Percentiles rank a stretch among this genome's conserved stretches.
phyloP scores from a whole-genome alignment of 768 basidiomycete species.

The Mycena albidolilacea region DNA sequence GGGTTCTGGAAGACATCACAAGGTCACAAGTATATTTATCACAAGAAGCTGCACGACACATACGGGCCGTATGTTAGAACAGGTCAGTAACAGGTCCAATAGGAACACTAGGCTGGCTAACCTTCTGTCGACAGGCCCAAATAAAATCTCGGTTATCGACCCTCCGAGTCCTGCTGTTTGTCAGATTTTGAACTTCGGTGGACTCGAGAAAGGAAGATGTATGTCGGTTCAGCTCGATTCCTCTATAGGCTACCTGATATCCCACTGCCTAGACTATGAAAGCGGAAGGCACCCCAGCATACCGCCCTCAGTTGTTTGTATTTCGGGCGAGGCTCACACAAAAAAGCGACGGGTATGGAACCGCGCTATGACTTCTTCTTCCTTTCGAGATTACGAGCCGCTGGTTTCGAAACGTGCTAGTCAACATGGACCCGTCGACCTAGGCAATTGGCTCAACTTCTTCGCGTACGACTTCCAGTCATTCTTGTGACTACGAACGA shows the following conservation, averaged over 20 bases:
- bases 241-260: background rate
- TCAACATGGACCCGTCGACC: conserved; percentile 44
- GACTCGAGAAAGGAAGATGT: conserved; percentile 37
- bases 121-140: conserved; percentile 19
- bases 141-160: conserved; percentile 36
- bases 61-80: conserved; percentile 72
- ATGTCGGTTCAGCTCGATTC: background rate
- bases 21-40: conserved; percentile 62
- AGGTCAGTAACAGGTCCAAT: conserved; percentile 52
- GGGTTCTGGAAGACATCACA: conserved; percentile 50
- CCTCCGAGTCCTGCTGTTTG: conserved; percentile 26
- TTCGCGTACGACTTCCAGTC: conserved; percentile 49
- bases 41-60: conserved; percentile 60
- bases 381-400: conserved; percentile 62
- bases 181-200: conserved; percentile 29
- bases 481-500: background rate
- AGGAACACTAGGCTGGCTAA: background rate
- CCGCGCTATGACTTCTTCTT: conserved; percentile 59
- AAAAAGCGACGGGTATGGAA: conserved; percentile 64
- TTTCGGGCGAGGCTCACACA: conserved; percentile 48
- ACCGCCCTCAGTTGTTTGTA: conserved; percentile 11
- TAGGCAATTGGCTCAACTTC: conserved; percentile 54
- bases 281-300: background rate
- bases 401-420: conserved; percentile 52
- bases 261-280: conserved; percentile 18